phyloP scores from a whole-genome alignment of 2,329 filamentous ascomycete species.

The Fusarium nelsonii region DNA sequence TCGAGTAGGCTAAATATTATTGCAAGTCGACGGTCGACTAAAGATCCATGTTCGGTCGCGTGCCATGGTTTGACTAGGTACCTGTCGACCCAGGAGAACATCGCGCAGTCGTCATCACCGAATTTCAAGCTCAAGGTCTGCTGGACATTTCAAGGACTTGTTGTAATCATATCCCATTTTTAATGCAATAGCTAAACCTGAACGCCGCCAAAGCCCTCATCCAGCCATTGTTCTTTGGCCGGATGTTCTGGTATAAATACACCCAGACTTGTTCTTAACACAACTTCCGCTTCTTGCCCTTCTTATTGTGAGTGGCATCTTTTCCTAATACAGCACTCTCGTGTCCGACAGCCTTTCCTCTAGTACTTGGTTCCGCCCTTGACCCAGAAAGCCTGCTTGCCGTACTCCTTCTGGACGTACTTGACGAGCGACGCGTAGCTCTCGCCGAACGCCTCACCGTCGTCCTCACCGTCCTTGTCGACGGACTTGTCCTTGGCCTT shows the following conservation, averaged over 20 bases:
- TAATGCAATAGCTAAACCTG: conserved; percentile 51
- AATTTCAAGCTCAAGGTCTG: conserved; percentile 15
- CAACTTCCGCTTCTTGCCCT: conserved; percentile 11
- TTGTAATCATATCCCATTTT: conserved; percentile 48
- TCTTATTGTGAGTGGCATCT: conserved; percentile 1
- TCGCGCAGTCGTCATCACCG: conserved; percentile 7
- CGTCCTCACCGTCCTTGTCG: conserved; percentile 61
- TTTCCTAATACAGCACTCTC: background rate
- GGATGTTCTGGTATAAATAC: conserved; percentile 54
- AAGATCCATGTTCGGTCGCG: background rate
- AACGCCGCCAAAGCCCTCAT: conserved; percentile 56
- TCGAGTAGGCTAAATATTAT: background rate
- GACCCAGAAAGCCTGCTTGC: conserved; percentile 67
- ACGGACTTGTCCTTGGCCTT: conserved; percentile 61
- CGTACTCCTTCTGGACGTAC: conserved; percentile 73
- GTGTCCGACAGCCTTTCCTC: background rate
- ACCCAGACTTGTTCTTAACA: conserved; percentile 50
- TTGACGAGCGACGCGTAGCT: conserved; percentile 74
- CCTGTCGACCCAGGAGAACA: conserved; percentile 1
- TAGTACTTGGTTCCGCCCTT: conserved; percentile 53
- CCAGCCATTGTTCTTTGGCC: conserved; percentile 47
- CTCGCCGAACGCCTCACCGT: conserved; percentile 71
- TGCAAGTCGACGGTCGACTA: background rate
- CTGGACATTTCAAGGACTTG: conserved; percentile 25
- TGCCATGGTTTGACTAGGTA: conserved; percentile 1